Evolutionary conservation across 2,329 filamentous ascomycete species (phyloP), one percentile per base, ranked within the genome.

Genomic region (Fusarium sp.): DNA sequence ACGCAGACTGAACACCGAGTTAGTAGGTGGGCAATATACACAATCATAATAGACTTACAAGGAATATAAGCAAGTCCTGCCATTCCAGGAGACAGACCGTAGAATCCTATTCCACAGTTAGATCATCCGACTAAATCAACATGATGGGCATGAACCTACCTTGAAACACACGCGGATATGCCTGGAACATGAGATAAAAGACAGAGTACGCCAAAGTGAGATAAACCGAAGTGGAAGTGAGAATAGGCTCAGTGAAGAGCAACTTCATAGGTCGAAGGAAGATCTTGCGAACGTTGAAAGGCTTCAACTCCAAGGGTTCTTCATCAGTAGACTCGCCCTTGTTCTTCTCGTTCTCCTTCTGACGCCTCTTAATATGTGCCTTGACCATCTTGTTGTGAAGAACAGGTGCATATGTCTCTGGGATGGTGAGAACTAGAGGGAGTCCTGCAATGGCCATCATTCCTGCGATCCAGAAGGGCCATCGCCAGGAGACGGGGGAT

Each of bases 111-210:
- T 12, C 24, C 37, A 23, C 23, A 18, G 21, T 70, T 39, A 68
- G 63, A 50, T 24, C 11, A 39, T 24, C 18, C 8, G 24, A 4
- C 23, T 21, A 7, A 9, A 15, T 12, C 18, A n/a, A 37, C 13
- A 37, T 20, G 38, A 21, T 13, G 23, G 6, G 24, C 21, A 24
- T n/a, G 18, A 16, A 50, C 46, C 23, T 48, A 68, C 74, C 67
- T 70, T 84, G 76, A 52, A 81, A 86, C 3, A 86, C 80, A 24
- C 85, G 84, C 0, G 84, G 84, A 70, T 83, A 86, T 7, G 84
- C 84, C 28, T 81, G 81, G 70, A 86, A 86, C 54, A 85, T 76
- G 75, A 86, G 84, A 67, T 86, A 87, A 29, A 86, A 77, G 8
- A 84, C 82, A 20, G 84, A 82, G 62, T 86, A 87, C 5, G 83